Evolutionary conservation across 1,284 basidiomycete genomes (phyloP).

Genomic region (Testicularia cyperi): DNA sequence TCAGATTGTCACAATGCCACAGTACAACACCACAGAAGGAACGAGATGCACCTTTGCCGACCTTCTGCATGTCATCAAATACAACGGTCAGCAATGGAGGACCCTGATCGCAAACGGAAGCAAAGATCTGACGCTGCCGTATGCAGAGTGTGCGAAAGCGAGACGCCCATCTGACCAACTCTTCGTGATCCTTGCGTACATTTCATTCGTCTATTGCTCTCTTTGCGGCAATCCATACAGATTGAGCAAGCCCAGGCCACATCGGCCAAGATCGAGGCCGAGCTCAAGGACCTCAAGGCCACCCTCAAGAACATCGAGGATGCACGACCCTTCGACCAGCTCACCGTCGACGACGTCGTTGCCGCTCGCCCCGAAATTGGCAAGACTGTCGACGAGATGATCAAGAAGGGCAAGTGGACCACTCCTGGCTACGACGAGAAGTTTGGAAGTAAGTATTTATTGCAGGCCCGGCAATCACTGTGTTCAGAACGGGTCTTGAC

Average conservation of each 20-base stretch:
- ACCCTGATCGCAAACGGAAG: too few species aligned
- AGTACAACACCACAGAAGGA: too few species aligned
- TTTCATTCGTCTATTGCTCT: not conserved
- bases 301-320: slow-evolving; percentile 97
- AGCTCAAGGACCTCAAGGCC: slow-evolving; percentile 86
- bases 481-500: too few species aligned
- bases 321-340: slow-evolving; percentile 94
- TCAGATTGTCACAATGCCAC: too few species aligned
- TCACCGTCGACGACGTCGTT: slow-evolving; percentile 89
- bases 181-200: too few species aligned
- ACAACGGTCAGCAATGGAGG: too few species aligned
- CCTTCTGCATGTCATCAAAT: too few species aligned
- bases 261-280: slow-evolving; percentile 84
- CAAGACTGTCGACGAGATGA: slow-evolving; percentile 92
- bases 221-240: slow-evolving; percentile 63
- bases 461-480: too few species aligned
- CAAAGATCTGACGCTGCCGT: too few species aligned
- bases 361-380: slow-evolving; percentile 88
- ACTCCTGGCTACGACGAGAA: slow-evolving; percentile 65
- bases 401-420: slow-evolving; percentile 98
- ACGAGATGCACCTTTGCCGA: too few species aligned
- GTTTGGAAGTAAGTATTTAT: slow-evolving; percentile 56
- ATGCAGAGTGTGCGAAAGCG: too few species aligned
- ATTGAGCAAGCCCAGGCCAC: slow-evolving; percentile 88
- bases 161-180: too few species aligned